Evolutionary conservation across 306 rosid species (phyloP), one percentile per base, ranked within the genome.

Genomic region (Begonia loranthoides): DNA sequence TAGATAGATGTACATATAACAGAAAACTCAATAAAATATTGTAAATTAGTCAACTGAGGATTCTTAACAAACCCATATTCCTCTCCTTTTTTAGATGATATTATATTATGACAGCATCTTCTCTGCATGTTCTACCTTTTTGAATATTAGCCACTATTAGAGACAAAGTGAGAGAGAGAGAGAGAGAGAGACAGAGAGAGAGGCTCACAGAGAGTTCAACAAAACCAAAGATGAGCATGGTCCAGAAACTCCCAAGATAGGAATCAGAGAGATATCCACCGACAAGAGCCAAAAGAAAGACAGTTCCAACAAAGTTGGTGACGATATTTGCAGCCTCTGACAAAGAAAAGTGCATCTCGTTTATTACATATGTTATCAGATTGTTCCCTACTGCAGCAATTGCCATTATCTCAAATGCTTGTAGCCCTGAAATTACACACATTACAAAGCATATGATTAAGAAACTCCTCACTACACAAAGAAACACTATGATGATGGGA

Each of bases 371-470:
- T 16, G 99, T 92, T 69, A 92, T 92, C 45, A 92, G 94, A 62
- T 92, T 92, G 96, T 92, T 92, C 58, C 99, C 99, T 65, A 92
- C 99, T 1, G 96, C 99, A 1, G 96, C 99, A 24, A 92, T 92
- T 36, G 81, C 96, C 99, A 86, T 92, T 68, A 92, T 86, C 75
- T 92, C 99, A 70, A 86, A 92, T 36, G 80, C 66, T 60, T 92
- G 99, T 15, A 92, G 64, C 56, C 99, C 99, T 92, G 85, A 41
- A 58, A 39, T 16, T 24, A 38, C 17, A 47, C 45, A 4, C 9
- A 40, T 21, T 13, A 55, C 11, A 55, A 9, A 5, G 7, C 15
- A 24, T 9, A 49, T 8, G 33, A 45, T 2, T 2, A 41, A 9
- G 10, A 6, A 41, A 41, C 43, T 12, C 3, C 10, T 41, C 45